Conservation (phyloP, 768 basidiomycete species). For the Boletus bicolor region DNA sequence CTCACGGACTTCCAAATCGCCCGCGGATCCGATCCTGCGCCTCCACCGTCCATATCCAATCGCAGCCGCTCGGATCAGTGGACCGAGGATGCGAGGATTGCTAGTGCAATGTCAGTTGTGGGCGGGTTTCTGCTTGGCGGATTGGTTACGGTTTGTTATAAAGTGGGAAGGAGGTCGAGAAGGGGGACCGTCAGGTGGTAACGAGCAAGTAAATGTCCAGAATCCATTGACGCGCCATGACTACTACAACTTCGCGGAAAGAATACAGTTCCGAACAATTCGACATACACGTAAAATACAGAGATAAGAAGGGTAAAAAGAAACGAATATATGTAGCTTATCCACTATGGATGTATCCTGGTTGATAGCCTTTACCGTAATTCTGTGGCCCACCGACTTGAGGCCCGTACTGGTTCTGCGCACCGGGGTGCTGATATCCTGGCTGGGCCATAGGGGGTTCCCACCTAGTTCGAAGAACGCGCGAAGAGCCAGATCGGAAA, state of each 20-base stretch:
- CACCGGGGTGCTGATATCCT: conserved; percentile 38
- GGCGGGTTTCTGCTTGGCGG: conserved; percentile 39
- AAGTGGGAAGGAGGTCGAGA: conserved; percentile 5
- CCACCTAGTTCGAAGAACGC: conserved; percentile 24
- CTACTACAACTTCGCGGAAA: not conserved
- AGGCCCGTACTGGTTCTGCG: conserved; percentile 11
- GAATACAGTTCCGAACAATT: not conserved
- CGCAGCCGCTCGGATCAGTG: conserved; percentile 10
- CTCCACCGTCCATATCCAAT: conserved; percentile 15
- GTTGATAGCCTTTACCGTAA: conserved; percentile 27
- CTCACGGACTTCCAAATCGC: conserved; percentile 37
- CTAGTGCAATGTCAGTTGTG: conserved; percentile 25
- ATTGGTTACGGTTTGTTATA: conserved; percentile 22
- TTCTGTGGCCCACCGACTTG: conserved; percentile 6
- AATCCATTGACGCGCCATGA: not conserved
- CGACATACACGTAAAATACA: not conserved
- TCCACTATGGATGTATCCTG: conserved; percentile 21
- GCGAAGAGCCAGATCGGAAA: not conserved
- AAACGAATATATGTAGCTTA: conserved; percentile 3
- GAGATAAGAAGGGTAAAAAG: not conserved
- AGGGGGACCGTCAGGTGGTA: conserved; percentile 1
- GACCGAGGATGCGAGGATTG: conserved; percentile 16
- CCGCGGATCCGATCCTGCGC: conserved; percentile 43
- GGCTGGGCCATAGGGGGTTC: conserved; percentile 35
- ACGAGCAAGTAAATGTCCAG: not conserved